Base-by-base conservation (phyloP, 306 rosid species). In the Psophocarpus tetragonolobus region DNA sequence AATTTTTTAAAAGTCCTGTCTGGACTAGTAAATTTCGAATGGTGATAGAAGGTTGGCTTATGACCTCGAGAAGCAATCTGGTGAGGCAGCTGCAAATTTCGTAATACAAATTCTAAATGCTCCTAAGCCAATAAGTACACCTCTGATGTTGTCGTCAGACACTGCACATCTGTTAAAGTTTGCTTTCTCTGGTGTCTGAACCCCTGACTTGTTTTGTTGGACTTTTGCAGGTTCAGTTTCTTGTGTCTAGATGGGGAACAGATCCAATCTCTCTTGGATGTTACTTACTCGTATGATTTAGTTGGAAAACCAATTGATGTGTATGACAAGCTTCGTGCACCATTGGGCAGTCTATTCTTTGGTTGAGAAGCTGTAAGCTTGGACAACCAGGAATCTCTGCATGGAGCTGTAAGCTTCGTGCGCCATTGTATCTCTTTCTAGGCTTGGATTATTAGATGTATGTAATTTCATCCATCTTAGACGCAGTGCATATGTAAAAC, bases 311-410 rank as follows among this genome's bases (percentile, higher is more conserved):
- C 96, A 2, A 71, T 13, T 62, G 93, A 91, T 42, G 82, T 88
- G 68, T 91, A 88, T 9, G 96, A 91, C 38, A 81, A 83, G 83
- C 93, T 91, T 75, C 88, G 93, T 20, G 91, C 91, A 69, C 93
- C 96, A 0, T 44, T 91, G 70, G 96, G 91, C 29, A 86, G 76
- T 76, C 81, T 86, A 6, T 86, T 86, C 82, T 86, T 86, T 67
- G 89, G 87, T 17, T 87, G 89, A 18, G 89, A 86, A 83, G 87
- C 89, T 9, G 77, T 86, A 3, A 88, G 93, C 84, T 44, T 87
- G 86, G 93, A 91, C 14, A 77, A 91, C 74, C 93, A 88, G 58
- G 96, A 93, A 57, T 91, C 96, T 45, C 93, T 89, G 68, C 96
- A 91, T 82, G 89, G 89, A 71, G 89, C 89, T 60, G n/a, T n/a